Conservation (phyloP, 164 flowering plant species). For the Buxus sempervirens region DNA sequence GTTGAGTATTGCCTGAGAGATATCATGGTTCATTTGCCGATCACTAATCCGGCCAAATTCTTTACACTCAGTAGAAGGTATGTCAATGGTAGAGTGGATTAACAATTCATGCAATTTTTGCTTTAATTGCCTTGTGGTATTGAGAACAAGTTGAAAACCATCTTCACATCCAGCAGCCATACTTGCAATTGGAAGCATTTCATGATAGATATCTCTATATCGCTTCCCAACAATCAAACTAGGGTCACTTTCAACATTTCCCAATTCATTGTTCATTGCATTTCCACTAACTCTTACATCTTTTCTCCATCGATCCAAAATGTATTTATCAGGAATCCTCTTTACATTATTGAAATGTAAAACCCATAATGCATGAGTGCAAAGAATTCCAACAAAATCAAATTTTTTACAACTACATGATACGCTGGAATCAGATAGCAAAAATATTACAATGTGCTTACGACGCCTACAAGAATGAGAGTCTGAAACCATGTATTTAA, state of each 20-base stretch:
- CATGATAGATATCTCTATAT: no score
- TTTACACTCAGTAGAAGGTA: no score
- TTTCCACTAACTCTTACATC: not conserved
- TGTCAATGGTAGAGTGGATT: no score
- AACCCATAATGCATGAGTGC: not conserved
- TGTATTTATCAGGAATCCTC: not conserved
- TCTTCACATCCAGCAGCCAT: no score
- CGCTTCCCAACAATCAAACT: not conserved
- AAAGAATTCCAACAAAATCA: not conserved
- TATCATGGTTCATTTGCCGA: no score
- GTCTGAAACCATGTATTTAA: not conserved
- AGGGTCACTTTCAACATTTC: not conserved
- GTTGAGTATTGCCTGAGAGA: no score
- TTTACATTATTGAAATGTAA: not conserved
- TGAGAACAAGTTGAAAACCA: no score
- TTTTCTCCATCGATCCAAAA: not conserved
- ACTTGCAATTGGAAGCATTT: no score
- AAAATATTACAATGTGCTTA: not conserved
- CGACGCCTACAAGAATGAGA: not conserved
- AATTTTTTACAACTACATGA: not conserved
- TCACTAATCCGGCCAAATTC: no score
- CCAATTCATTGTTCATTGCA: no score
- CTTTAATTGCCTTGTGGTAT: no score
- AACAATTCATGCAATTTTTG: no score
- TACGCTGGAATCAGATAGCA: not conserved